These are phyloP conservation scores for Artemisia argyi DNA, from an alignment of 129 eudicot species.

Conservation along the genomic window DNA sequence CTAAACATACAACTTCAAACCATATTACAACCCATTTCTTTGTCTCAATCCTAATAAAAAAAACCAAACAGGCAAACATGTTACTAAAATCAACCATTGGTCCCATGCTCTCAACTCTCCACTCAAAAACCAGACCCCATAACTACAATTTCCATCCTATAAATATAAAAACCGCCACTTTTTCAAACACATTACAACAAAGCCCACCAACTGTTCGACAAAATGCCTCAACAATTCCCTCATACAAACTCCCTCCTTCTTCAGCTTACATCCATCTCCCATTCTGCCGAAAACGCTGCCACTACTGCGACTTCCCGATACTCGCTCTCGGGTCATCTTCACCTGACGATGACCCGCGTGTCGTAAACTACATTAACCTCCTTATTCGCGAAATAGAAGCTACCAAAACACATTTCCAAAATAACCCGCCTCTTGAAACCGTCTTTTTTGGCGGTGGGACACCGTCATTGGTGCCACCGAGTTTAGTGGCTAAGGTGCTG, in stretches of 20 bases:
- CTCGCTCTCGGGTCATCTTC: constrained; percentile 75
- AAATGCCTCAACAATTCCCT: constrained; percentile 51
- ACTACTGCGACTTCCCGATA: constrained; percentile 93
- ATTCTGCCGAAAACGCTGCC: constrained; percentile 97
- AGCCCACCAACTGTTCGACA: constrained; percentile 75
- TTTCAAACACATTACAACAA: constrained; percentile 31
- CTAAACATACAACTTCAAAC: too few species aligned
- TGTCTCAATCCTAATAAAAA: neutral
- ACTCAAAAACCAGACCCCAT: constrained; percentile 37
- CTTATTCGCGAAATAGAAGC: constrained; percentile 73
- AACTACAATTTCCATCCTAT: neutral
- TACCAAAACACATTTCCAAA: constrained; percentile 33
- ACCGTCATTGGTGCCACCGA: constrained; percentile 91
- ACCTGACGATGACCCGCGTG: constrained; percentile 63
- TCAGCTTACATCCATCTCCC: constrained; percentile 96
- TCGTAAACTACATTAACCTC: constrained; percentile 52
- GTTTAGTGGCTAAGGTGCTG: constrained; percentile 62
- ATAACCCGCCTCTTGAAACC: constrained; percentile 77
- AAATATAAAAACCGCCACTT: neutral
- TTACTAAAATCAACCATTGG: constrained; percentile 40
- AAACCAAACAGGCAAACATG: constrained; percentile 23
- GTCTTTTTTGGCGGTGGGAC: constrained; percentile 97
- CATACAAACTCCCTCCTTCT: constrained; percentile 62
- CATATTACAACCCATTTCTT: neutral
- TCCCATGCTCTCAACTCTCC: constrained; percentile 40